Base-by-base conservation (phyloP, 495 filamentous ascomycete genomes). In the Aspergillus panamensis region DNA sequence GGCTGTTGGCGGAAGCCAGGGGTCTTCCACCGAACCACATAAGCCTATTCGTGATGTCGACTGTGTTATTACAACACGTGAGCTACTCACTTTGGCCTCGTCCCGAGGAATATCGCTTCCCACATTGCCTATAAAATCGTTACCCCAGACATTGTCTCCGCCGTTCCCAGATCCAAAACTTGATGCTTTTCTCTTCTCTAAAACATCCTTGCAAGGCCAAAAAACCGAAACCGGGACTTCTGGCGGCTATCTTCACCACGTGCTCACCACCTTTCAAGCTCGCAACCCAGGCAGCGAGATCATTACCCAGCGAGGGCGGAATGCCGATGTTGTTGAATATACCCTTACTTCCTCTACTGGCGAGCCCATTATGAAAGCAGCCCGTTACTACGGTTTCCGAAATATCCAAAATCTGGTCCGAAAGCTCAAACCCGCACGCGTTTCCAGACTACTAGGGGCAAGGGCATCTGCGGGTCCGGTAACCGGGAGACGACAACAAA, bases 321-420 rank as follows among this genome's bases (percentile, higher is more conserved):
- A 98, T 66, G 82, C 84, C 30, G 94, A 98, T 63, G 91, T 97
- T 3, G 79, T 89, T 14, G 95, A 97, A 48, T 96, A 91, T 66
- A 73, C 80, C 6, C 75, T 96, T 37, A 74, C 80, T 35, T 73
- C 73, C 3, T 50, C 73, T 29, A 74, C 75, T 2, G 82, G 82
- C 2, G 73, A 84, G 43, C 71, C 80, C 1, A 64, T 96, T 12
- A 83, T 96, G 75, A 89, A 85, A 64, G 86, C 90, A 29, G 92
- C 92, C 16, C 84, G 94, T 50, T 97, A 91, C 66, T 98, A 97
- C 66, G 94, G 94, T 3, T 98, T 97, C 76, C 82, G 93, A 32
- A 98, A 98, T 62, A 98, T 98, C 59, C 93, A 97, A 69, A 98
- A 98, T 62, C 80, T 98, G 14, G 95, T 98, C 29, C 83, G 94